Percentiles rank a stretch among this genome's conserved stretches.
Conservation (phyloP, 1,284 basidiomycete species). For the Meripilus lineatus region DNA sequence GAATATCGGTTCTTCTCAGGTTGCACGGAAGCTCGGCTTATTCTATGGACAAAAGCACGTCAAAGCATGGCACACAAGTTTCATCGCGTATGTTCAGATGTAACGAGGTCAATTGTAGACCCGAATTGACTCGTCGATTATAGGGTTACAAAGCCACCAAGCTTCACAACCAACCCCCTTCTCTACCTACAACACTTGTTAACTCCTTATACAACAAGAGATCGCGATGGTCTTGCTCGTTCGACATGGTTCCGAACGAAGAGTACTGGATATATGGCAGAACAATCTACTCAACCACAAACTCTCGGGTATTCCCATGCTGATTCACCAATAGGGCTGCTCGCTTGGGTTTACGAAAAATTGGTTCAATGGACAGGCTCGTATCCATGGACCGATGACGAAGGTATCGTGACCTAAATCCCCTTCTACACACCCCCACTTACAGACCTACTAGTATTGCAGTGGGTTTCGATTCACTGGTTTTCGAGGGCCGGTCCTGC, state of each 20-base stretch:
- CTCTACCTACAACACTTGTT: conserved; percentile 22
- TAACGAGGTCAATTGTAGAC: no score
- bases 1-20: conserved; percentile 15
- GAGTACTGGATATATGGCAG: conserved; percentile 16
- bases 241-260: conserved; percentile 17
- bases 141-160: conserved; percentile 18
- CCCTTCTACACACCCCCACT: neutral
- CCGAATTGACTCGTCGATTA: neutral
- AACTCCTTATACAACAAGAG: conserved; percentile 20
- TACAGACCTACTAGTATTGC: conserved; percentile 29
- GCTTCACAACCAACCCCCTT: conserved; percentile 20
- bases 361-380: conserved; percentile 45
- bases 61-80: conserved; percentile 36
- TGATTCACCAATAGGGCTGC: conserved; percentile 52
- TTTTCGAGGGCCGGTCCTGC: conserved; percentile 34
- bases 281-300: conserved; percentile 16
- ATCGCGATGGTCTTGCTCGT: conserved; percentile 19
- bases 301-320: conserved; percentile 41
- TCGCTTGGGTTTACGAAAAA: conserved; percentile 62
- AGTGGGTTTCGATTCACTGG: conserved; percentile 38
- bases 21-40: conserved; percentile 24
- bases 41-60: conserved; percentile 28
- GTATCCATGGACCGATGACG: conserved; percentile 49
- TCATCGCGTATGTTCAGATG: no score
- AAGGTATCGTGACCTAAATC: conserved; percentile 16